Evolutionary conservation across 768 basidiomycete species (phyloP).

Genomic region (Russula sp.): DNA sequence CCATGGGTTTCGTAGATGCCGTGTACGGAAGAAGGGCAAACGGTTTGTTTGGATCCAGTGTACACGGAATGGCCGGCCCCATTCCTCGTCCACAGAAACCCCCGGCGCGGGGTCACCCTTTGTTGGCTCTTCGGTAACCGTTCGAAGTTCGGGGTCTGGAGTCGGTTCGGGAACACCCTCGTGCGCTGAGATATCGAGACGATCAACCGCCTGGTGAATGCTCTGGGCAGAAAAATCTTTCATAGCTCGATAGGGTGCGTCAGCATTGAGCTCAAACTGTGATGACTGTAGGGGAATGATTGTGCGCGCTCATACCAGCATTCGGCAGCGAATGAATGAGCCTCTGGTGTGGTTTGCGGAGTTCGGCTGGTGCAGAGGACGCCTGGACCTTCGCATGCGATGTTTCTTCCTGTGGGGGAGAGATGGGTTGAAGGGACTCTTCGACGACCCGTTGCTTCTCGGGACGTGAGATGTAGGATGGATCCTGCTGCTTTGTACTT

Average conservation of each 20-base stretch:
- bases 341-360: slow-evolving; percentile 36
- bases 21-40: slow-evolving; percentile 70
- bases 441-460: slow-evolving; percentile 37
- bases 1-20: slow-evolving; percentile 87
- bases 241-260: slow-evolving; percentile 37
- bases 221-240: slow-evolving; percentile 19
- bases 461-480: slow-evolving; percentile 33
- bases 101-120: slow-evolving; percentile 27
- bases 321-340: slow-evolving; percentile 30
- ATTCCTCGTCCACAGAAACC: slow-evolving; percentile 16
- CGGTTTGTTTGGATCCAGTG: slow-evolving; percentile 73
- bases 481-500: background rate
- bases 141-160: background rate
- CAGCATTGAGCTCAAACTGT: slow-evolving; percentile 37
- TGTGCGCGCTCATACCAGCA: slow-evolving; percentile 28
- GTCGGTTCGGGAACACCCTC: background rate
- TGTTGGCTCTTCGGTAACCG: slow-evolving; percentile 22
- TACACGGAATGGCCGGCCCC: slow-evolving; percentile 78
- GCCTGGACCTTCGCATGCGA: background rate
- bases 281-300: slow-evolving; percentile 8
- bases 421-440: slow-evolving; percentile 36
- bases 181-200: background rate
- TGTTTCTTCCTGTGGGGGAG: slow-evolving; percentile 3
- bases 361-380: slow-evolving; percentile 48
- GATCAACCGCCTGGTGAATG: background rate